A percentile compares a stretch with the other conserved stretches of the same genome.
phyloP scores from a whole-genome alignment of 108 stramenopile species.

The Cyclotella baltica region DNA sequence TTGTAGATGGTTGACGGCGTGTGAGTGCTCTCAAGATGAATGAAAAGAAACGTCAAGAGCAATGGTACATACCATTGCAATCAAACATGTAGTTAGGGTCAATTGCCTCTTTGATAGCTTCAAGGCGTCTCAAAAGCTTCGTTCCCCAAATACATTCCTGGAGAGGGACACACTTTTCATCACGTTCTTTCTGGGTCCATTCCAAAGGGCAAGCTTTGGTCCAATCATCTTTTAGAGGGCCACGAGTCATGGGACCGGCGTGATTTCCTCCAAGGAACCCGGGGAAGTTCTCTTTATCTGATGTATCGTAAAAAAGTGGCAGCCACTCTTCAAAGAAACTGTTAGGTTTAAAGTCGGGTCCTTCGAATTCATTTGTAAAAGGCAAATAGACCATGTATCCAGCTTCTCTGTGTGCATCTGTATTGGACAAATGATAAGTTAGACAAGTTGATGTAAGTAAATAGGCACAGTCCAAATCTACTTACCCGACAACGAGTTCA shows the following conservation, averaged over 20 bases:
- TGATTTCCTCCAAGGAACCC: slow-evolving; percentile 44
- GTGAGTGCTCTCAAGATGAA: not conserved
- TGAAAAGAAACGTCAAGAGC: not conserved
- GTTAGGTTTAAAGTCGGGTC: no score
- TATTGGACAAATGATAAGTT: no score
- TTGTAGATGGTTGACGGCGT: no score
- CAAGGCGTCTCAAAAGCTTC: slow-evolving; percentile 32
- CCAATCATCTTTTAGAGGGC: slow-evolving; percentile 52
- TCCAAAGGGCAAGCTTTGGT: slow-evolving; percentile 44
- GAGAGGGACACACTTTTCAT: slow-evolving; percentile 35
- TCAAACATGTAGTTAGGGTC: slow-evolving; percentile 53
- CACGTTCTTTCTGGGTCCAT: slow-evolving; percentile 38
- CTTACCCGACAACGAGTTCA: slow-evolving; percentile 19
- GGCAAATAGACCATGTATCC: not conserved
- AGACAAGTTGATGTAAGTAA: not conserved
- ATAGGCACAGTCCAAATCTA: no score
- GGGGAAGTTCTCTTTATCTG: slow-evolving; percentile 19
- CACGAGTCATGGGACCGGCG: slow-evolving; percentile 11
- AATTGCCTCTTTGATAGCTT: slow-evolving; percentile 42
- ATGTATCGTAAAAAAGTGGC: slow-evolving; percentile 25
- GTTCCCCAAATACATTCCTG: slow-evolving; percentile 53
- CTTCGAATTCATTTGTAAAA: no score
- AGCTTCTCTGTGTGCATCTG: slow-evolving; percentile 29
- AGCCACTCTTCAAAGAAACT: slow-evolving; percentile 1
- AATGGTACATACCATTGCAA: slow-evolving; percentile 26